Evolutionary conservation across 495 filamentous ascomycete genomes (phyloP), one percentile per base, ranked within the genome.

Genomic region (Amorphotheca resinae): DNA sequence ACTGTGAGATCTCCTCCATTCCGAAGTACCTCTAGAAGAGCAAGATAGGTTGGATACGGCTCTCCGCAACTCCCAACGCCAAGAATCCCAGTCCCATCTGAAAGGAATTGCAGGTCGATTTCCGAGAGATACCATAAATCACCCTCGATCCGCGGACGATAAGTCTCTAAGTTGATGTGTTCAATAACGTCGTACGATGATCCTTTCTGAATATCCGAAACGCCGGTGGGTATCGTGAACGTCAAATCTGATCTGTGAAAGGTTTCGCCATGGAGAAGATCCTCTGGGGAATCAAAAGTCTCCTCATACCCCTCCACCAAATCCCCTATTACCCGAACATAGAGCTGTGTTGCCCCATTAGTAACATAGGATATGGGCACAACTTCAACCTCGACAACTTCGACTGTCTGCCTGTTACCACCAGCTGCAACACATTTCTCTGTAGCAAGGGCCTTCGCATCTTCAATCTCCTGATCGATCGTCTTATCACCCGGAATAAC

Each of bases 171-270:
- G 34, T 77, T 64, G 1, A 72, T 31, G 1, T 59, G 35, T 20
- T 48, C 35, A 5, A 36, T 17, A 28, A 48, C 36, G 0, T 55
- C 52, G 31, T 55, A 55, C 0, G 48, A 51, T 1, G 40, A 48
- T 9, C 36, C 52, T 41, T 55, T 55, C 16, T 43, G 16, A 8
- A 34, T 33, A 45, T 89, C 80, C 64, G 86, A 85, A 7, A 86
- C 86, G 17, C 67, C 78, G 32, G 77, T 87, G 55, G 87, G 89
- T 38, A 86, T 93, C 63, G 82, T 83, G 14, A 87, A 95, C 40
- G 93, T 95, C 75, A 95, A 95, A 64, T 93, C 87, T 41, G 85
- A 87, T 0, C 93, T 93, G 59, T 83, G 80, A 64, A 95, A 95
- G 1, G 8, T 31, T 2, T 23, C 9, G 8, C 16, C 22, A 14